Evolutionary conservation across 805 yeast species (phyloP), one percentile per base, ranked within the genome.

Genomic region (Starmerella gropengiesseri): DNA sequence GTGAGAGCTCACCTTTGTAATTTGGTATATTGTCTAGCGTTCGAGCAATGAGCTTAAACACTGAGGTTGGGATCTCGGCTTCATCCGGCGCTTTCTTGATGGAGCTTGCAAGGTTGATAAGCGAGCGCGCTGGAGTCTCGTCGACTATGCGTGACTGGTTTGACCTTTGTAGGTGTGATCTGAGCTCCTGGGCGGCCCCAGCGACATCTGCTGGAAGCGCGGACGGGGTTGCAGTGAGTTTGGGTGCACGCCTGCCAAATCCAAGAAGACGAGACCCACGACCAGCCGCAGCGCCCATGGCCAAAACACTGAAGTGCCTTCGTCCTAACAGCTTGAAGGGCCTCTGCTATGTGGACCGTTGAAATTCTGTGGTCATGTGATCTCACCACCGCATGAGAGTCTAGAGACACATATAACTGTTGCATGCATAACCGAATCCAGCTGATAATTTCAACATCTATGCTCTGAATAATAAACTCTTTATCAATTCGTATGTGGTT

Each of bases 11-110:
- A 13, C 43, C 44, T 22, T 42, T 39, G 21, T 38, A 39, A 30
- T 41, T 36, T 3, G 40, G 30, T 7, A 27, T 21, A 5, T 7
- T 13, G 3, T 48, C 48, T 3, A 50, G 31, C 4, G 57, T 31
- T 25, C 41, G 39, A 7, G 46, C 40, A 17, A 55, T 41, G 19
- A 54, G 43, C 2, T 46, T 37, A 19, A 48, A 39, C n/a, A 48
- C 46, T 6, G 48, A 46, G 5, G 32, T 39, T 0, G 55, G 55
- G 7, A 49, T 35, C 12, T 19, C 20, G 7, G 32, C 43, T 1
- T 23, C 22, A 17, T 25, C 30, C 5, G 25, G 47, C 23, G 31
- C 35, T 5, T 11, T 35, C 20, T 8, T 22, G 12, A 43, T 30
- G n/a, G 45, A 46, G 2, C 7, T 12, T 8, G 48, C 42, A 13